Evolutionary conservation across 2,329 filamentous ascomycete genomes (phyloP), one percentile per base, ranked within the genome.

Genomic region (Coniochaeta prunicola): DNA sequence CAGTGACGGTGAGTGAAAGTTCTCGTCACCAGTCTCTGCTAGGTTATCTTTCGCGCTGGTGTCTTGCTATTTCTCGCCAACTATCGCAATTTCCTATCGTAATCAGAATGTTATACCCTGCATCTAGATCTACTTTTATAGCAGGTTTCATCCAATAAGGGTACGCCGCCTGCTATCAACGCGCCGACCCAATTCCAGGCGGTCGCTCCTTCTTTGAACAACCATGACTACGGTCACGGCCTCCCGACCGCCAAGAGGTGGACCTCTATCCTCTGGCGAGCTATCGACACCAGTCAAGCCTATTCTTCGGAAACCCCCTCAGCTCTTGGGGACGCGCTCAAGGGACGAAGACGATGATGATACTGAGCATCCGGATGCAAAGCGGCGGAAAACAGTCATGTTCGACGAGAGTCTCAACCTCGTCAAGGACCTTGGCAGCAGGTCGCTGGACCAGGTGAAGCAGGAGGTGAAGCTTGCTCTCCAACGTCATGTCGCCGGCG

Each of bases 391-490:
- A 65, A 70, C 69, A 24, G 83, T 86, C 55, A 73, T 82, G 53
- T 85, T 85, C 63, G 81, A 85, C 72, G 76, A 85, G 61, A 78
- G 80, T 21, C 77, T 80, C 65, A 84, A 82, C 67, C 75, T 79
- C 59, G 78, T 83, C 7, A 79, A 82, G 70, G 80, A 82, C 64
- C 78, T 85, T 30, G 77, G 78, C 53, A 71, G 73, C 50, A 74
- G 81, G 63, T 78, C 78, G 5, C 76, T 84, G 66, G 79, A 81
- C 6, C 79, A 84, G 56, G 77, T 82, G 59, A 84, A 84, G 67
- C 67, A 76, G 26, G 78, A 83, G 64, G 81, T 86, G 53, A 74
- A 75, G 59, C 77, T 76, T 54, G 81, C 83, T 8, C 73, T 88
- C 12, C 82, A 86, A 61, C 77, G 77, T 45, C 83, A 87, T 67